A percentile compares a stretch with the other conserved stretches of the same genome.
These are phyloP conservation scores for Prillingera fragicola DNA, from an alignment of 1,284 basidiomycete species.

Conservation along the genomic window DNA sequence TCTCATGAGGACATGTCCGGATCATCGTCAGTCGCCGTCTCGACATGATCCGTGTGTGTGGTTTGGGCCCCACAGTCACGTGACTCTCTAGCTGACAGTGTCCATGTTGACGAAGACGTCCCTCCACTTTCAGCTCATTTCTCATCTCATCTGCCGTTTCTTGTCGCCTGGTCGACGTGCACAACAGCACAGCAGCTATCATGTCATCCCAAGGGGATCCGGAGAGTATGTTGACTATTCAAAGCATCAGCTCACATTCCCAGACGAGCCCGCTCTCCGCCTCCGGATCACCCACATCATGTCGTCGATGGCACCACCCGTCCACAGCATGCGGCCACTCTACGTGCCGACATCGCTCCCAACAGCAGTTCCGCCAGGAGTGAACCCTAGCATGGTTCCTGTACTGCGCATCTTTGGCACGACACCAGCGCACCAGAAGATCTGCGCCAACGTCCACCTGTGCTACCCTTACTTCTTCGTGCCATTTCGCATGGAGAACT, in stretches of 20 bases:
- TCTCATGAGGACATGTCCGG: too few relatives aligned
- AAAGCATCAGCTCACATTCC: background rate
- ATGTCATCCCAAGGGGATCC: conserved; percentile 20
- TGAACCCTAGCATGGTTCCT: conserved; percentile 59
- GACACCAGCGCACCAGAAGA: conserved; percentile 68
- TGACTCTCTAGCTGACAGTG: too few relatives aligned
- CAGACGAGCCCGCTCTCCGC: conserved; percentile 31
- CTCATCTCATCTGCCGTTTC: background rate
- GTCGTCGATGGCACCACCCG: conserved; percentile 39
- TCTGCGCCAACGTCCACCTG: conserved; percentile 85
- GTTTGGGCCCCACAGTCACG: too few relatives aligned
- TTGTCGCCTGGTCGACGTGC: background rate
- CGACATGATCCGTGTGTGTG: too few relatives aligned
- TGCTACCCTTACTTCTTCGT: conserved; percentile 56
- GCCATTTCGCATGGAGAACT: conserved; percentile 52
- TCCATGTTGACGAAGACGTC: too few relatives aligned
- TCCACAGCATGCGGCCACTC: conserved; percentile 28
- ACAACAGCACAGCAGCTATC: background rate
- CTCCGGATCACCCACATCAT: conserved; percentile 49
- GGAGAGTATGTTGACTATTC: conserved; percentile 7
- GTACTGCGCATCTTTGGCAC: conserved; percentile 82
- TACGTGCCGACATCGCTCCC: conserved; percentile 56
- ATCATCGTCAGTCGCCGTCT: too few relatives aligned
- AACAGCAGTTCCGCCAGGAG: conserved; percentile 42
- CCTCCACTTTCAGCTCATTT: too few relatives aligned